phyloP scores from a whole-genome alignment of 805 yeast species.

The Hanseniaspora pseudoguilliermondii region DNA sequence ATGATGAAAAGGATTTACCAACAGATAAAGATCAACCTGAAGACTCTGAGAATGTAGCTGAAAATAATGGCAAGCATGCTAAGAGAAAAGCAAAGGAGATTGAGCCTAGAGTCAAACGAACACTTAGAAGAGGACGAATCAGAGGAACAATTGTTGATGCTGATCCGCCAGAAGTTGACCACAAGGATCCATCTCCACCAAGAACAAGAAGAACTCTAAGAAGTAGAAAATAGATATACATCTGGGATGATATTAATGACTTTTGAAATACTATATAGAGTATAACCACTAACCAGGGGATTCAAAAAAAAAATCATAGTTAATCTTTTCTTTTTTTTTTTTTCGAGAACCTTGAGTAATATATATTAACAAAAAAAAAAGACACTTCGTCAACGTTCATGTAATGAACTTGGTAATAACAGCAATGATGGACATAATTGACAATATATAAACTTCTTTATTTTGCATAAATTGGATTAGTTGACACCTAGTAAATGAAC shows the following conservation, averaged over 20 bases:
- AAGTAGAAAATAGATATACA: not conserved
- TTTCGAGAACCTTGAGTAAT: not conserved
- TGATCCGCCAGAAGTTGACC: not conserved
- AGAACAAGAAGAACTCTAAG: not conserved
- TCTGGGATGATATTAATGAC: not conserved
- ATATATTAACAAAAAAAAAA: not conserved
- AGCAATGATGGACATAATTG: too few species aligned
- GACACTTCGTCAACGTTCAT: too few species aligned
- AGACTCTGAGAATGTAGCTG: not conserved
- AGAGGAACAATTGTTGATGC: not conserved
- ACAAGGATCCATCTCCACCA: slow-evolving; percentile 14
- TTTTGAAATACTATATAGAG: not conserved
- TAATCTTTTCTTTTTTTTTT: not conserved
- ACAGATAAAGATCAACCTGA: too few species aligned
- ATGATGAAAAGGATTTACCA: too few species aligned
- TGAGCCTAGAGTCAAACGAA: not conserved
- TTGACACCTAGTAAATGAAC: slow-evolving; percentile 51
- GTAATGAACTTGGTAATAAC: too few species aligned
- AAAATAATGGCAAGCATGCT: not conserved
- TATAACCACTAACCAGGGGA: too few species aligned
- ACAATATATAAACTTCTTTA: not conserved
- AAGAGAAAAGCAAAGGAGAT: slow-evolving; percentile 2
- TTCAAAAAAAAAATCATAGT: too few species aligned
- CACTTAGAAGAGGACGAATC: slow-evolving; percentile 13
- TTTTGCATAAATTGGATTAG: slow-evolving; percentile 17